A percentile compares a stretch with the other conserved stretches of the same genome.
Conservation (phyloP, 495 filamentous ascomycete genomes). For the Tetracladium marchalianum region DNA sequence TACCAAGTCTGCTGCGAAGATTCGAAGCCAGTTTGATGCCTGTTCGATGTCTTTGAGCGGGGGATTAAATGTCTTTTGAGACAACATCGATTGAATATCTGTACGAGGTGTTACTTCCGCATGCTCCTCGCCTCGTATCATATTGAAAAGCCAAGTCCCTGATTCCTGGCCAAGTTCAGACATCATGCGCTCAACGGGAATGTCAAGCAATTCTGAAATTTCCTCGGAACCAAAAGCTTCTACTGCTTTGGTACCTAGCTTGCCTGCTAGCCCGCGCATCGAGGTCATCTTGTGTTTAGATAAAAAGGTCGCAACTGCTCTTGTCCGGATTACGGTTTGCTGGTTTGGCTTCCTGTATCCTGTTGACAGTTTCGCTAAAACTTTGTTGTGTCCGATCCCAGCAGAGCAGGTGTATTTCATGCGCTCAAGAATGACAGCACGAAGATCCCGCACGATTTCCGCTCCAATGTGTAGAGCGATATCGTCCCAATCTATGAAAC, state of each 20-base stretch:
- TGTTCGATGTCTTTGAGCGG: constrained; percentile 72
- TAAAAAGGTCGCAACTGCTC: constrained; percentile 76
- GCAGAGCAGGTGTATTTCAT: constrained; percentile 86
- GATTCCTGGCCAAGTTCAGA: constrained; percentile 75
- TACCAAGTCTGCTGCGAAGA: constrained; percentile 90
- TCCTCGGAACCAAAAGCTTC: constrained; percentile 69
- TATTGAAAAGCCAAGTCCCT: constrained; percentile 78
- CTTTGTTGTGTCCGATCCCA: constrained; percentile 83
- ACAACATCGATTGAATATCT: constrained; percentile 96
- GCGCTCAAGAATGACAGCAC: constrained; percentile 51
- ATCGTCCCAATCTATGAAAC: constrained; percentile 64
- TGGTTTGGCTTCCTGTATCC: constrained; percentile 86
- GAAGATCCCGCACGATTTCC: constrained; percentile 71
- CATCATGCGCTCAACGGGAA: constrained; percentile 73
- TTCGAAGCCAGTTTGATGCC: constrained; percentile 76
- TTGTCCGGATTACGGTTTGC: constrained; percentile 81
- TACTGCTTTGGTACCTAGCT: constrained; percentile 81
- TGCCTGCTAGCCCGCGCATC: constrained; percentile 90
- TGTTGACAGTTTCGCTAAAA: constrained; percentile 89
- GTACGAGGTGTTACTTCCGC: constrained; percentile 88
- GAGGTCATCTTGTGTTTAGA: constrained; percentile 90
- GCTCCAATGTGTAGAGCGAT: constrained; percentile 75
- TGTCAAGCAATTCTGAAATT: constrained; percentile 62
- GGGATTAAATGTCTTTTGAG: constrained; percentile 88
- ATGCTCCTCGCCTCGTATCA: constrained; percentile 73